Base-by-base conservation (phyloP, 1,139 yeast species). In the Lodderomyces jiufengensis region DNA sequence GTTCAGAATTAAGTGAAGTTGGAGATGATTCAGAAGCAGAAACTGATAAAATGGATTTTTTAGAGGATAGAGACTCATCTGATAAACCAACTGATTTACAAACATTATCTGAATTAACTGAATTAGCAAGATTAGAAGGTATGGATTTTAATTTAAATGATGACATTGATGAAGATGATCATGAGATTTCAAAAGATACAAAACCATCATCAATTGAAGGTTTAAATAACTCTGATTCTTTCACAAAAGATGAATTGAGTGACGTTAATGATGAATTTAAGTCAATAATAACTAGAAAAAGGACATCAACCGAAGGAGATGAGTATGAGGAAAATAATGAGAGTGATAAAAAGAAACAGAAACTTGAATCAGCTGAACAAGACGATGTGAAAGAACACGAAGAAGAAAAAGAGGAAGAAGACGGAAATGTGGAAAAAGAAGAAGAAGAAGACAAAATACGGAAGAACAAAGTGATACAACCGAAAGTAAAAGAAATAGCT, bases 21-120 rank as follows among this genome's bases (percentile, higher is more conserved):
- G 80, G 78, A 34, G 87, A 78, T 39, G 69, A 75, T 41, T 79
- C 87, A 5, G 92, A 84, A 53, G 90, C 87, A 3, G 94, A 84
- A 54, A 84, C 94, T 2, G 94, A 83, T 51, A 77, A 74, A 45
- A 77, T 83, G 82, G 86, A 78, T 49, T 70, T 70, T 44, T 51
- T 70, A 39, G 73, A 67, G 25, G 73, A 66, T 38, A 33, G 43
- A 21, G 43, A 40, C 20, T 46, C 41, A 26, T 24, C 24, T 4
- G 28, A 26, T 26, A 36, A 37, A 27, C 62, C 50, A 4, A 63
- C 68, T 43, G 75, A 70, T 44, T 59, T 70, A 41, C 60, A 59
- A 37, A 61, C 66, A 3, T 57, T 70, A 34, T 61, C 70, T 3
- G 57, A 63, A 37, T 55, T 69, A 39, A 68, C 74, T 3, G 66